phyloP scores from a whole-genome alignment of 2,329 filamentous ascomycete species.

The Cytospora paraplurivora region DNA sequence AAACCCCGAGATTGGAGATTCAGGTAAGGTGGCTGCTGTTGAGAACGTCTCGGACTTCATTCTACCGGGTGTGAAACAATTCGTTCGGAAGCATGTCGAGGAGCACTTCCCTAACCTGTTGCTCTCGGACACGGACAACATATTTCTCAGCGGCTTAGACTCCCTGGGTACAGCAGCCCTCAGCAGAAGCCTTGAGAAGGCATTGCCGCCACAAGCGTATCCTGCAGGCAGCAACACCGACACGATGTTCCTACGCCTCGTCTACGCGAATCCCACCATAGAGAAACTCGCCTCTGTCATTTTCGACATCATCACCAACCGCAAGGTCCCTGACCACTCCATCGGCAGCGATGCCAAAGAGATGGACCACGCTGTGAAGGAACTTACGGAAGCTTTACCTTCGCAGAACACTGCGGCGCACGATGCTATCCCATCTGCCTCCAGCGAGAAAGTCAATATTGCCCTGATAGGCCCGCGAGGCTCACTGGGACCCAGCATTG shows the following conservation, averaged over 20 bases:
- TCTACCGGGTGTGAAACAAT: background rate
- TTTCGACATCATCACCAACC: background rate
- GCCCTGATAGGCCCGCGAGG: background rate
- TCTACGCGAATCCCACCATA: background rate
- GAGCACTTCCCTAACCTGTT: background rate
- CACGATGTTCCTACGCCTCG: background rate
- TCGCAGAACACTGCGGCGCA: too few species aligned
- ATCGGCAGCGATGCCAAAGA: background rate
- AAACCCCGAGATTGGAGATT: background rate
- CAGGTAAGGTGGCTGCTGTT: background rate
- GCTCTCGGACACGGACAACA: background rate
- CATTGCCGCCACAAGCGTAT: background rate
- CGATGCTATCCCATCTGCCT: too few species aligned
- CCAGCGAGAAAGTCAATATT: background rate
- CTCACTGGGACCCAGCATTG: background rate
- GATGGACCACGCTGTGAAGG: background rate
- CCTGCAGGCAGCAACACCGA: background rate
- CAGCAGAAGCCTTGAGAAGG: background rate
- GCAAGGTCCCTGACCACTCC: background rate
- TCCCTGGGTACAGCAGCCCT: background rate
- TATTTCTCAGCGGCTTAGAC: constrained; percentile 1
- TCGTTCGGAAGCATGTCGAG: background rate
- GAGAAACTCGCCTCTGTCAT: background rate
- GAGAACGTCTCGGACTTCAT: background rate
- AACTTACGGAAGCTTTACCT: background rate